Evolutionary conservation across 805 yeast genomes (phyloP), one percentile per base, ranked within the genome.

Genomic region (Monosporozyma aquatica): DNA sequence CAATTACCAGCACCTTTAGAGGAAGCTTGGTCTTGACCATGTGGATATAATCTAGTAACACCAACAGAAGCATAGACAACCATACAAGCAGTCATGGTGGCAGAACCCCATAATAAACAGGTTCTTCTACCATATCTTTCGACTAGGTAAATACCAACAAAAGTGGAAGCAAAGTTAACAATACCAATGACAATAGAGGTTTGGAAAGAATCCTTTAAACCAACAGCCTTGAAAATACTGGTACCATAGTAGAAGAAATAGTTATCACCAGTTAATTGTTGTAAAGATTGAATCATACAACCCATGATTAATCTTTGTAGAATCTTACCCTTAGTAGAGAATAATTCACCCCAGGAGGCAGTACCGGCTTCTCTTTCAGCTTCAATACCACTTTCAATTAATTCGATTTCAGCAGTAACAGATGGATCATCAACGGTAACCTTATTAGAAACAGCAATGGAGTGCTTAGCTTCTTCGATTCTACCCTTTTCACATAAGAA

Each of bases 221-320:
- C 83, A 44, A 77, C 80, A 49, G 82, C 73, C 51, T 72, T 58
- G 69, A 78, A 78, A 53, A 78, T 69, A 38, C 78, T 70, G 17
- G 82, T 77, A 56, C 82, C 82, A 51, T 77, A 78, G 65, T 76
- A 78, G 71, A 78, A 78, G 67, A 78, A 77, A 59, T 75, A 78
- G 68, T 78, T 78, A 62, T 70, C 68, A 69, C 84, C 84, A 41
- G 80, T 74, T 53, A 78, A 68, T 62, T 80, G 86, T 64, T 80
- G 86, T 63, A 80, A 67, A 49, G 76, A 73, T 64, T 76, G 81
- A 38, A 78, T 55, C 53, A 69, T 58, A 46, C 71, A 62, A 64
- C 85, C 84, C 62, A 76, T 67, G 18, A 68, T 40, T 8, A 70
- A 64, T 51, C 71, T 58, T 55, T 48, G 64, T 48, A 66, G 57